Conservation (phyloP, 495 filamentous ascomycete genomes). For the Lepraria neglecta region DNA sequence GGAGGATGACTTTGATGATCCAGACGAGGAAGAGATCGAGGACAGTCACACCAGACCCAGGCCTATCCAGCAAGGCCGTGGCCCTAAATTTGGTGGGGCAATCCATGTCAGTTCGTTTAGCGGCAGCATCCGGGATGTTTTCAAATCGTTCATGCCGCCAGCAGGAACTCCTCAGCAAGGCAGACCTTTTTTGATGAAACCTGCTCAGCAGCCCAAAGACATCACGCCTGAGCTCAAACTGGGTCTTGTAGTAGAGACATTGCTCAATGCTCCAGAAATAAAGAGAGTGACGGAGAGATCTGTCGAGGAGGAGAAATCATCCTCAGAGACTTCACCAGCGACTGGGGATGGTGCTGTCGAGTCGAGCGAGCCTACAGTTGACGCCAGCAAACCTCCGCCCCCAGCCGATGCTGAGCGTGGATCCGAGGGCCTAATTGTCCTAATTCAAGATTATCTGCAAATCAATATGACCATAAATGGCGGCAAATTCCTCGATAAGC, state of each 20-base stretch:
- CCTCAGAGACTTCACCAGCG: not conserved
- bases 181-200: not conserved
- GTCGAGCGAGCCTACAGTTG: not conserved
- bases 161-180: slow-evolving; percentile 8
- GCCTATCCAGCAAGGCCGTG: slow-evolving; percentile 1
- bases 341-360: not conserved
- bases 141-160: slow-evolving; percentile 11
- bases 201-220: slow-evolving; percentile 19
- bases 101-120: slow-evolving; percentile 12
- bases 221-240: slow-evolving; percentile 33
- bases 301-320: not conserved
- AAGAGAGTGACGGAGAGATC: slow-evolving; percentile 24
- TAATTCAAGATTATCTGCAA: slow-evolving; percentile 74
- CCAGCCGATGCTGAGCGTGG: slow-evolving; percentile 2
- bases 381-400: not conserved
- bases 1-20: slow-evolving; percentile 40
- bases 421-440: slow-evolving; percentile 51
- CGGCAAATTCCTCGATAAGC: slow-evolving; percentile 52
- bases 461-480: slow-evolving; percentile 58
- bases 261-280: slow-evolving; percentile 30
- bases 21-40: slow-evolving; percentile 30
- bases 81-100: slow-evolving; percentile 3
- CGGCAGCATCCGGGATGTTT: slow-evolving; percentile 8
- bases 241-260: slow-evolving; percentile 29
- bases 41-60: slow-evolving; percentile 14